A percentile compares a stretch with the other conserved stretches of the same genome.
phyloP scores from a whole-genome alignment of 768 basidiomycete species.

The Ephemerocybe angulata region DNA sequence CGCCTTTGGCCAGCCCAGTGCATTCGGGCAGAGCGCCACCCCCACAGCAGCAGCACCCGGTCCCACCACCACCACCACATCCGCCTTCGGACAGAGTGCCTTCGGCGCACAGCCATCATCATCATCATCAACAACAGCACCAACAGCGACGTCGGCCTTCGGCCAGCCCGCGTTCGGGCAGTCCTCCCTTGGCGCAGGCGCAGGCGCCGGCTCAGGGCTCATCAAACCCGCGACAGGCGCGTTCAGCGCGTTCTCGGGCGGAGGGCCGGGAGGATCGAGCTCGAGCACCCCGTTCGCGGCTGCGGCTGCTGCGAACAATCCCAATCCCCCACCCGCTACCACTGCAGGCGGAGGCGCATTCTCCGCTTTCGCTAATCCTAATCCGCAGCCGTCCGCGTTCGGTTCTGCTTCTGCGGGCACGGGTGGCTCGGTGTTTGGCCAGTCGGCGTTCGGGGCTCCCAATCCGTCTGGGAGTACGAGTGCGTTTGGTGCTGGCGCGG shows the following conservation, averaged over 20 bases:
- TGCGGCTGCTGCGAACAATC: slow-evolving; percentile 9
- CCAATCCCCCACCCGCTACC: slow-evolving; percentile 6
- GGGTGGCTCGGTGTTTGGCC: slow-evolving; percentile 27
- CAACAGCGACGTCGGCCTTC: slow-evolving; percentile 26
- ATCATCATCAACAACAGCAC: slow-evolving; percentile 8
- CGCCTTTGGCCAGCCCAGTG: too few species aligned
- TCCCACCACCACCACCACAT: slow-evolving; percentile 9
- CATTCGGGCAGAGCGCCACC: too few species aligned
- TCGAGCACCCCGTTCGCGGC: slow-evolving; percentile 26
- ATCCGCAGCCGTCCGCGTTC: slow-evolving; percentile 41
- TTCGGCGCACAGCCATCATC: not conserved
- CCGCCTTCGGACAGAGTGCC: slow-evolving; percentile 33
- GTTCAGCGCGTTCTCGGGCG: slow-evolving; percentile 40
- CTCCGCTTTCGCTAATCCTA: slow-evolving; percentile 44
- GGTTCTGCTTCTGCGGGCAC: slow-evolving; percentile 20
- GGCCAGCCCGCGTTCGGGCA: slow-evolving; percentile 28
- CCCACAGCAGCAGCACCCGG: too few species aligned
- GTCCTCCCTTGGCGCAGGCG: slow-evolving; percentile 33
- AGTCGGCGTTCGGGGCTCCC: slow-evolving; percentile 30
- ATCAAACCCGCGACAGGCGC: slow-evolving; percentile 52
- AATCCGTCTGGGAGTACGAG: slow-evolving; percentile 8
- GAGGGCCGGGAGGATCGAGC: slow-evolving; percentile 24
- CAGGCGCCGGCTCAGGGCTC: slow-evolving; percentile 27
- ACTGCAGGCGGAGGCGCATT: slow-evolving; percentile 39
- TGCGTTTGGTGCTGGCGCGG: slow-evolving; percentile 17